These are phyloP conservation scores for Tylopilus balloui DNA, from an alignment of 768 basidiomycete genomes.

Conservation along the genomic window DNA sequence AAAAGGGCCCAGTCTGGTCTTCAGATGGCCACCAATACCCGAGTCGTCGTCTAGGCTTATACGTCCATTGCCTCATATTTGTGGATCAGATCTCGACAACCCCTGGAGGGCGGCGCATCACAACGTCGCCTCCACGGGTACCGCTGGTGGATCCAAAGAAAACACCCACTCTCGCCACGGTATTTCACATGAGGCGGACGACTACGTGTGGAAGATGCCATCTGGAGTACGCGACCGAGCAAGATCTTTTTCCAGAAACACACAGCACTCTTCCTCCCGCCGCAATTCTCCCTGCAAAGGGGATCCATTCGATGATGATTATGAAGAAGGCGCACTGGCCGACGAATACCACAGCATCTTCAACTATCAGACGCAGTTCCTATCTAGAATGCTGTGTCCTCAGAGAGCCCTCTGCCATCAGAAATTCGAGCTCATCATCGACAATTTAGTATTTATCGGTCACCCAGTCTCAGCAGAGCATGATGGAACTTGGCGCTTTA, in stretches of 20 bases:
- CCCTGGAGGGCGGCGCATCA: slow-evolving; percentile 65
- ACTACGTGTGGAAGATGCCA: slow-evolving; percentile 64
- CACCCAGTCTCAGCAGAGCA: slow-evolving; percentile 84
- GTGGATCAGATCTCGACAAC: slow-evolving; percentile 54
- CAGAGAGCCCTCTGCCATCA: slow-evolving; percentile 80
- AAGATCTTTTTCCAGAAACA: slow-evolving; percentile 45
- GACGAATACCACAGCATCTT: slow-evolving; percentile 68
- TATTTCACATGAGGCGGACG: slow-evolving; percentile 31
- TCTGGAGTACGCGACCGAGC: slow-evolving; percentile 46
- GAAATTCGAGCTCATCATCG: slow-evolving; percentile 88
- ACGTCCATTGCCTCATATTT: slow-evolving; percentile 58
- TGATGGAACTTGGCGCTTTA: slow-evolving; percentile 74
- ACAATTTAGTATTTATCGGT: slow-evolving; percentile 89
- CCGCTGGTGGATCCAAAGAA: slow-evolving; percentile 13
- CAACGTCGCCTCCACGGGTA: slow-evolving; percentile 32
- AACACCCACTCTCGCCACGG: neutral
- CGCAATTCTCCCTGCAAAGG: slow-evolving; percentile 49
- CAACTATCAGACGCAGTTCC: slow-evolving; percentile 74
- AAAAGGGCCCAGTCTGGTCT: slow-evolving; percentile 73
- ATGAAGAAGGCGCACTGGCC: slow-evolving; percentile 30
- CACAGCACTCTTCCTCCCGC: slow-evolving; percentile 44
- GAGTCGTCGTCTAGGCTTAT: slow-evolving; percentile 59
- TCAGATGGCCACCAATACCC: slow-evolving; percentile 80
- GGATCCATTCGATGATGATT: slow-evolving; percentile 34
- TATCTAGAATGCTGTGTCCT: slow-evolving; percentile 80